Evolutionary conservation across 1,284 basidiomycete genomes (phyloP), one percentile per base, ranked within the genome.

Genomic region (Marasmius oreades): DNA sequence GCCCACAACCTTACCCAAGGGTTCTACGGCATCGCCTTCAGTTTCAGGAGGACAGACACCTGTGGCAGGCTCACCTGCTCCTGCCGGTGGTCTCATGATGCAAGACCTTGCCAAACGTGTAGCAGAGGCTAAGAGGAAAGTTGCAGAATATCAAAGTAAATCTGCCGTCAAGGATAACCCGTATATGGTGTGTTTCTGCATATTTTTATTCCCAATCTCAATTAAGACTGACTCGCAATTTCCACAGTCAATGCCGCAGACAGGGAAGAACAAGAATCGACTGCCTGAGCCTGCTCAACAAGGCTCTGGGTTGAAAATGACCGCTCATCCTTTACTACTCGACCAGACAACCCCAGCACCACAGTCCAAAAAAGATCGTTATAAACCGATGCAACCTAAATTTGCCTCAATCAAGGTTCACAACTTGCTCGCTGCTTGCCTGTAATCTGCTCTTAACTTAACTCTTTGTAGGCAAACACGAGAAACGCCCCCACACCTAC

Each of bases 361-460:
- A 0, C 87, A 90, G 67, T 86, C 85, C 33, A 92, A 90, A 72
- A 94, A 93, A 69, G 91, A 94, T 67, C 77, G 89, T 58, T 96
- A 95, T 74, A 95, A 94, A 69, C 92, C 95, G 7, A 97, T 97
- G 93, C 92, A 94, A 61, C 95, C 95, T 54, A 98, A 97, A 71
- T 98, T 97, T 70, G 90, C 93, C 0, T 93, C 92, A 3, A 94
- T 96, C 71, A 94, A 90, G 76, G 89, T 86, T 31, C 5, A 64
- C 56, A 5, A 4, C 22, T 12, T 47, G 33, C 23, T 23, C 16
- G n/a, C 59, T 23, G 58, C 20, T 44, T 53, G 23, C 51, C 42
- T 58, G 31, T 46, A 2, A 10, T n/a, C 31, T 14, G 14, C 8
- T 33, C 39, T 53, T 8, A n/a, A 52, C 45, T 34, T 52, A 2